These are phyloP conservation scores for Hippophae gyantsensis DNA, from an alignment of 306 rosid species.

Conservation along the genomic window DNA sequence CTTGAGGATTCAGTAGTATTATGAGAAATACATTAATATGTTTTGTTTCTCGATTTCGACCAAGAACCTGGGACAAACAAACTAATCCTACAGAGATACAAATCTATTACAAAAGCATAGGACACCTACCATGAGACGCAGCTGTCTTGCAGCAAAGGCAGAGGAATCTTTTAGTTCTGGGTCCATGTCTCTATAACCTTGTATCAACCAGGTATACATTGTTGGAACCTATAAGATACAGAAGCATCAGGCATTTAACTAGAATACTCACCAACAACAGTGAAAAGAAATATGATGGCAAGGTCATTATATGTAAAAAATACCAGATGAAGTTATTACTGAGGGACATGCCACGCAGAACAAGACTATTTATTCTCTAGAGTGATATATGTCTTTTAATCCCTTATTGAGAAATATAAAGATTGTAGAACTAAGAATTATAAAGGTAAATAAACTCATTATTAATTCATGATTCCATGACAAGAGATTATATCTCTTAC, in stretches of 20 bases:
- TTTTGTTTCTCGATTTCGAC: too few species aligned
- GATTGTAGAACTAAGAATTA: too few species aligned
- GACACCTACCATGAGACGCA: slow-evolving; percentile 82
- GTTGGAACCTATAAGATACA: slow-evolving; percentile 71
- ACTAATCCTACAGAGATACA: not conserved
- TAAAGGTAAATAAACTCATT: too few species aligned
- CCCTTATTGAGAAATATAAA: too few species aligned
- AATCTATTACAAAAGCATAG: slow-evolving; percentile 1
- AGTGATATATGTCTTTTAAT: too few species aligned
- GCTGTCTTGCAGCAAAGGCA: slow-evolving; percentile 72
- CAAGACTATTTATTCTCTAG: too few species aligned
- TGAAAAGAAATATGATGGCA: not conserved
- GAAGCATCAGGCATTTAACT: slow-evolving; percentile 4
- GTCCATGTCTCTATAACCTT: slow-evolving; percentile 81
- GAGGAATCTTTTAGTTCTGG: slow-evolving; percentile 56
- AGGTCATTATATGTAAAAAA: not conserved
- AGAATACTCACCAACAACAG: slow-evolving; percentile 3
- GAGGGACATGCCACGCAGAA: too few species aligned
- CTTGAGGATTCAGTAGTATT: too few species aligned
- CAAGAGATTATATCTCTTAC: too few species aligned
- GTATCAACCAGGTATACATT: slow-evolving; percentile 71
- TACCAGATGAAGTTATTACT: too few species aligned
- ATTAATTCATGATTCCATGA: too few species aligned
- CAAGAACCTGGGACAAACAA: not conserved
- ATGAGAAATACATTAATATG: too few species aligned